Evolutionary conservation across 345 rosid species (phyloP).

Genomic region (Moricandia moricandioides): DNA sequence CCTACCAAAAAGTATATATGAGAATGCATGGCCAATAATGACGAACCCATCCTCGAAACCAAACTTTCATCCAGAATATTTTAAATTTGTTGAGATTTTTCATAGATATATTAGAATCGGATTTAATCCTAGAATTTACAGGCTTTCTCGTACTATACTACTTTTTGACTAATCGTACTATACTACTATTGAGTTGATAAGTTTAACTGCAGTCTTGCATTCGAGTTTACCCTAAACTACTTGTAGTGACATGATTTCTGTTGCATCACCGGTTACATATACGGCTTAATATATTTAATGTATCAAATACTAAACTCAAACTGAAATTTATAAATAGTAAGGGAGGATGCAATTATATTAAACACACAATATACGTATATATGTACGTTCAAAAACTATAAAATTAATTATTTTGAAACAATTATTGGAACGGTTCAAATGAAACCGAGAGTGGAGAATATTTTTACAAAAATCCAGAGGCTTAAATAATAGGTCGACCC

Average conservation of each 20-base stretch:
- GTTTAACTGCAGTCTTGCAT: neutral
- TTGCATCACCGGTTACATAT: neutral
- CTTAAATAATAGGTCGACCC: slow-evolving; percentile 16
- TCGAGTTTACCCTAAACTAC: neutral
- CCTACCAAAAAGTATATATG: slow-evolving; percentile 30
- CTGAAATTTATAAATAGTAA: neutral
- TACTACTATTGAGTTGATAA: neutral
- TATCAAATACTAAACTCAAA: neutral
- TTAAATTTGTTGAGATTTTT: neutral
- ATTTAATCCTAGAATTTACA: neutral
- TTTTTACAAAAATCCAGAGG: neutral
- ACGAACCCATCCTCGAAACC: slow-evolving; percentile 19
- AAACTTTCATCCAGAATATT: slow-evolving; percentile 10
- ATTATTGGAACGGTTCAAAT: slow-evolving; percentile 8
- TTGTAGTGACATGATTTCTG: neutral
- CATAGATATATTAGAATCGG: neutral
- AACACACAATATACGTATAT: neutral
- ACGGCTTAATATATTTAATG: neutral
- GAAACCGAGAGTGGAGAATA: neutral
- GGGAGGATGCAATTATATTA: neutral
- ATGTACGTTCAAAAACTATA: neutral
- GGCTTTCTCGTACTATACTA: neutral
- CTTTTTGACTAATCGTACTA: neutral
- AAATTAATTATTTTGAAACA: neutral
- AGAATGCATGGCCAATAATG: slow-evolving; percentile 27